Evolutionary conservation across 805 yeast species (phyloP), one percentile per base, ranked within the genome.

Genomic region (Schwanniomyces sp.): DNA sequence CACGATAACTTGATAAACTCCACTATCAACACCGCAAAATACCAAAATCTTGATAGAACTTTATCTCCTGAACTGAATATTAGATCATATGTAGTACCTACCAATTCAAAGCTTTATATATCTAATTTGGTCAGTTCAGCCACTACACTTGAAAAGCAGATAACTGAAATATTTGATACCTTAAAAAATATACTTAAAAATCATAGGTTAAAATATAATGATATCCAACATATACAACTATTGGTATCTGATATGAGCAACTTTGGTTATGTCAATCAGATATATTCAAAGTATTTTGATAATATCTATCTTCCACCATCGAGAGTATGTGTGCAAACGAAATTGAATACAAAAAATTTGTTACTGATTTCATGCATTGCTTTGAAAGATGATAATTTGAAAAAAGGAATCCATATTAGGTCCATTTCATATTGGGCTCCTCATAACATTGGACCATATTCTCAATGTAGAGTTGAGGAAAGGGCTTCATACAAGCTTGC

Each of bases 401-500:
- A 86, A 54, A 69, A 68, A 27, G 97, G 98, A 0, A 70, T 92
- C 12, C 98, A 94, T 59, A 90, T 94, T 7, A 92, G 94, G 57
- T 91, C 97, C 1, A 76, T 91, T 49, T 91, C 97, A 36, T 91
- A 88, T 63, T 94, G 99, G 99, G 98, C 97, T 0, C 99, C 99
- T 0, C 92, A 96, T 32, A 94, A 94, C 55, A 94, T 94, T 40
- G 99, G 99, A 0, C 99, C 99, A 0, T 94, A 94, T 62, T 92
- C 99, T 0, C 99, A 94, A 65, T 80, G 91, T 0, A 81, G 84
- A 9, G 64, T 78, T 4, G 84, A 81, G 52, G 61, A 61, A 16
- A 49, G 49, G 11, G 49, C 49, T 2, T 45, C 45, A 8, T 79
- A 81, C 47, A 66, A 75, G 25, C 64, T 82, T 7, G 84, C 86